Conservation (phyloP, 345 rosid species). For the Lagerstroemia speciosa region DNA sequence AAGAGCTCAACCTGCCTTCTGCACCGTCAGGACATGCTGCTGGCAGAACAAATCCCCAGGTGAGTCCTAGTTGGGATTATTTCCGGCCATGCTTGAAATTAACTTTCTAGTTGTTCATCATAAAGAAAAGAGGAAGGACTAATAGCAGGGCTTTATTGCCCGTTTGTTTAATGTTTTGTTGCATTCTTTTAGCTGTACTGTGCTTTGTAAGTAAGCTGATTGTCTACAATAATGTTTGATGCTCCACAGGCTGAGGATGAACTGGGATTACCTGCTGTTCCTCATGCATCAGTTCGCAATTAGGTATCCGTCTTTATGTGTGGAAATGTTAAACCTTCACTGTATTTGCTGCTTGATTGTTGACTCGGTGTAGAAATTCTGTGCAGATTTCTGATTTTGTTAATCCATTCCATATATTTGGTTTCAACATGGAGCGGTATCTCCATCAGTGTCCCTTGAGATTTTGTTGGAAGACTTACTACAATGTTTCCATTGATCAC, state of each 20-base stretch:
- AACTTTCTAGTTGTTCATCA: background rate
- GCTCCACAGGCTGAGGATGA: slow-evolving; percentile 77
- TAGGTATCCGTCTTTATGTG: slow-evolving; percentile 12
- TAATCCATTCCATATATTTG: background rate
- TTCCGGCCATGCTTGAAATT: background rate
- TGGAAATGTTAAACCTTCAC: background rate
- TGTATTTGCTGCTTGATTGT: slow-evolving; percentile 1
- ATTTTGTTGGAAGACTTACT: background rate
- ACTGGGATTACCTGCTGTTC: slow-evolving; percentile 78
- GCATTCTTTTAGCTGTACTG: background rate
- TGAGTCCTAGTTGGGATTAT: slow-evolving; percentile 15
- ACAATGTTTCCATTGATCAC: background rate
- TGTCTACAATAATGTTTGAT: slow-evolving; percentile 2
- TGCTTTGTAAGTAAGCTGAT: background rate
- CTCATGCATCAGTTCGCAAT: slow-evolving; percentile 71
- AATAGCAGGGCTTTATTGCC: background rate
- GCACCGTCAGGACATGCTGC: slow-evolving; percentile 60
- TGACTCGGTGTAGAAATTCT: background rate
- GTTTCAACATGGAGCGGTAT: background rate
- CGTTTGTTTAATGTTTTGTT: background rate
- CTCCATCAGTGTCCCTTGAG: background rate
- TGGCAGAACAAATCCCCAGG: slow-evolving; percentile 60
- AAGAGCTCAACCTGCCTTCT: slow-evolving; percentile 75
- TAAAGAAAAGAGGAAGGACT: background rate
- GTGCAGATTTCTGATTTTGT: background rate